Percentiles rank a stretch among this genome's conserved stretches.
phyloP scores from a whole-genome alignment of 768 basidiomycete species.

The Suillus cothurnatus region DNA sequence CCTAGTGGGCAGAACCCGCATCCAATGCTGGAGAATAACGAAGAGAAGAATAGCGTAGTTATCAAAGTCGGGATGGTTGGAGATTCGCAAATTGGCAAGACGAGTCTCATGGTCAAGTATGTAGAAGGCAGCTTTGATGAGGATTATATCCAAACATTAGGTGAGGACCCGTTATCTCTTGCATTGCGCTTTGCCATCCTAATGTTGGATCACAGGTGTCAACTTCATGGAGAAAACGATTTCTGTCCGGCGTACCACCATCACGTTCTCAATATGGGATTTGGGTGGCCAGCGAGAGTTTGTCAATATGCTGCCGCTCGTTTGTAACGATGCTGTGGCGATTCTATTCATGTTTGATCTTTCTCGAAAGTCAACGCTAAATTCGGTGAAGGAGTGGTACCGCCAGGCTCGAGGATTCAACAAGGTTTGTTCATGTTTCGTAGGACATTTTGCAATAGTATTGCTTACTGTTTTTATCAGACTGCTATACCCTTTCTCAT shows the following conservation, averaged over 20 bases:
- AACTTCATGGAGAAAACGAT: conserved; percentile 99
- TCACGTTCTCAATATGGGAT: conserved; percentile 99
- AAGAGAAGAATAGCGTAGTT: conserved; percentile 88
- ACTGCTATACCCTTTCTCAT: conserved; percentile 98
- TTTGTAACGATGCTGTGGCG: conserved; percentile 99
- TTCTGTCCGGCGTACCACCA: conserved; percentile 95
- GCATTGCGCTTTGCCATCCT: conserved; percentile 1
- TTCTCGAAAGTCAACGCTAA: conserved; percentile 94
- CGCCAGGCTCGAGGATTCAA: conserved; percentile 98
- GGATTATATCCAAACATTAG: conserved; percentile 99
- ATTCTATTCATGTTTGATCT: conserved; percentile 99
- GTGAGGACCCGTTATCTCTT: conserved; percentile 43
- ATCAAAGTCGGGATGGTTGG: conserved; percentile 99
- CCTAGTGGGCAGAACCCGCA: conserved; percentile 57
- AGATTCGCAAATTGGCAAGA: conserved; percentile 99
- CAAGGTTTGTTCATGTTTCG: conserved; percentile 61
- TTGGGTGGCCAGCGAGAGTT: conserved; percentile 97
- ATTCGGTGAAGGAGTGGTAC: conserved; percentile 99
- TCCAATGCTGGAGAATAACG: conserved; percentile 56
- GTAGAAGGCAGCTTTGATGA: conserved; percentile 99
- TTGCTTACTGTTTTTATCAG: conserved; percentile 43
- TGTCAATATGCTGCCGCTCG: conserved; percentile 97
- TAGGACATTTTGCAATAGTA: background rate
- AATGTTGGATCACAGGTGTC: conserved; percentile 58
- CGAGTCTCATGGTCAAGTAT: conserved; percentile 99